Conservation (phyloP, 169 alveolate genomes). For the Prorocentrum cordatum region DNA sequence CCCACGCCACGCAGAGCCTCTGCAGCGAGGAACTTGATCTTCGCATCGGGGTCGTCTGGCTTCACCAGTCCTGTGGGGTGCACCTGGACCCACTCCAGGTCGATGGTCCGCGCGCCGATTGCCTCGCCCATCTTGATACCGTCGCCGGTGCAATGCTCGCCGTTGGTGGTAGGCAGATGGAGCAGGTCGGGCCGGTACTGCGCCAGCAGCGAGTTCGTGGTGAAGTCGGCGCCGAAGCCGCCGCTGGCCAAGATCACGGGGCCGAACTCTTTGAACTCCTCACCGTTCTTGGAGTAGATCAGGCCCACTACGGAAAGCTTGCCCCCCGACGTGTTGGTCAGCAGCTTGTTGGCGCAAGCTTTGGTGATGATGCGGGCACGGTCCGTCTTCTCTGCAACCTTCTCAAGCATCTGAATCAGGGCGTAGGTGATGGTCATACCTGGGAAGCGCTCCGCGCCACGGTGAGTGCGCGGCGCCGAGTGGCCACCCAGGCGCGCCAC, state of each 20-base stretch:
- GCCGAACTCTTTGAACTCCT: background rate
- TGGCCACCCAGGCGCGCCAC: constrained; percentile 74
- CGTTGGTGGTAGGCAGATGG: constrained; percentile 55
- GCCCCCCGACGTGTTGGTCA: constrained; percentile 10
- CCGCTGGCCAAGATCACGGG: background rate
- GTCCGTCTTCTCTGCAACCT: constrained; percentile 36
- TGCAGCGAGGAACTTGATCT: constrained; percentile 73
- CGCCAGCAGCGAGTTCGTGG: constrained; percentile 55
- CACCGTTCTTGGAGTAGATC: background rate
- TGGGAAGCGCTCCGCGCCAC: constrained; percentile 67
- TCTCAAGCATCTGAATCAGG: no score
- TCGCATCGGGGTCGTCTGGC: constrained; percentile 71
- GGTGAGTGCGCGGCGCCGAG: constrained; percentile 73
- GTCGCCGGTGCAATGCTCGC: constrained; percentile 54
- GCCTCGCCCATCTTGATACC: constrained; percentile 66
- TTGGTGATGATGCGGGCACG: constrained; percentile 20
- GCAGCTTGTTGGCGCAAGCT: constrained; percentile 17
- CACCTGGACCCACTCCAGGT: constrained; percentile 68
- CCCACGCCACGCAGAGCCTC: constrained; percentile 75
- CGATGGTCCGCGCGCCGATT: constrained; percentile 73
- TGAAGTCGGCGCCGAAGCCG: constrained; percentile 55
- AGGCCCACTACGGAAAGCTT: background rate
- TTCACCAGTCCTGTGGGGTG: constrained; percentile 75
- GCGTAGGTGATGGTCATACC: constrained; percentile 62
- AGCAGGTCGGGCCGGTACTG: constrained; percentile 56